phyloP scores from a whole-genome alignment of 177 flowering plant species.

The Vitis hybrid region DNA sequence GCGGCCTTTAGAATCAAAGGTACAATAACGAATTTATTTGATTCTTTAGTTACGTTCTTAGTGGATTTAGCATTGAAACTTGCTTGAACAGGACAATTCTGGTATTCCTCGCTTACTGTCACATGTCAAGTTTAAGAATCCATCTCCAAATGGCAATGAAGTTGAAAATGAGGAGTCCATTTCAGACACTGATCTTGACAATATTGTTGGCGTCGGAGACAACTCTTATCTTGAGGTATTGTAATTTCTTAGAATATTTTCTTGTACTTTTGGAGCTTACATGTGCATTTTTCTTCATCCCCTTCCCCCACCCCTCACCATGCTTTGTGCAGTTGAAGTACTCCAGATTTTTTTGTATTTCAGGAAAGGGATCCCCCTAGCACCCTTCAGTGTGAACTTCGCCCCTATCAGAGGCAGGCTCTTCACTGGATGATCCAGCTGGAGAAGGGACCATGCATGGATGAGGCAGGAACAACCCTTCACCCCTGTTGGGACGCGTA shows the following conservation, averaged over 20 bases:
- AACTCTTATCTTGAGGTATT: conserved; percentile 77
- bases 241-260: neutral
- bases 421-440: conserved; percentile 86
- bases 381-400: conserved; percentile 77
- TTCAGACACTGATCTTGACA: conserved; percentile 77
- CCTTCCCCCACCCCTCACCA: too few relatives aligned
- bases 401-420: conserved; percentile 97
- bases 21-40: conserved; percentile 14
- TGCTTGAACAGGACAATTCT: conserved; percentile 55
- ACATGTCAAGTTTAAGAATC: conserved; percentile 37
- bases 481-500: conserved; percentile 99
- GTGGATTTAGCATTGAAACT: conserved; percentile 3
- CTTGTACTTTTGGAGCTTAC: neutral
- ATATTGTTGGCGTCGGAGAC: conserved; percentile 75
- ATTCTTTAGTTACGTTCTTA: neutral
- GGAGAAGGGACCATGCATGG: conserved; percentile 70
- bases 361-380: conserved; percentile 94
- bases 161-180: conserved; percentile 58
- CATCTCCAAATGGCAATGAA: conserved; percentile 35
- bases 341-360: conserved; percentile 5
- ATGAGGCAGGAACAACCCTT: conserved; percentile 76
- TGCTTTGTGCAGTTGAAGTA: neutral
- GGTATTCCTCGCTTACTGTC: conserved; percentile 38
- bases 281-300: neutral
- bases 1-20: conserved; percentile 69